Evolutionary conservation across 768 basidiomycete species (phyloP).

Genomic region (Pulveroboletus frians): DNA sequence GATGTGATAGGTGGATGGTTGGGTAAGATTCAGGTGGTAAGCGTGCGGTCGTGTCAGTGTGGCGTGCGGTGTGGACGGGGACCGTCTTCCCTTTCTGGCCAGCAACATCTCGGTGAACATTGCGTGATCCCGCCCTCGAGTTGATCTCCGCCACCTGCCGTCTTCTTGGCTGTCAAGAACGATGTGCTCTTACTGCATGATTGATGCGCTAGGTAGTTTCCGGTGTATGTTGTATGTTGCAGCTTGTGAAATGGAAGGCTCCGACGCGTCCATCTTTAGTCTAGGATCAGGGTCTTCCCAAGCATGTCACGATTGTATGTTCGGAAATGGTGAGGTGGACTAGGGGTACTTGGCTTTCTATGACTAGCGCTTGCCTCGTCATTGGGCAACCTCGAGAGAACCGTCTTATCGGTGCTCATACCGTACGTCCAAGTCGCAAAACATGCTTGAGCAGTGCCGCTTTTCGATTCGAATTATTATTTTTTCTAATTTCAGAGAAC

Average conservation of each 20-base stretch:
- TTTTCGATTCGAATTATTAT: constrained; percentile 31
- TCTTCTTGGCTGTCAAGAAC: neutral
- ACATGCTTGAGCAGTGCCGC: constrained; percentile 8
- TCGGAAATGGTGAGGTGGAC: neutral
- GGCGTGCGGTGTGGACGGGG: constrained; percentile 9
- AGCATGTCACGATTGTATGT: neutral
- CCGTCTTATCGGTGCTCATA: neutral
- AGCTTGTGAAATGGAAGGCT: neutral
- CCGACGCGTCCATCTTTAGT: neutral
- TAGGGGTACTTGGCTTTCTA: neutral
- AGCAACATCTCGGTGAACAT: neutral
- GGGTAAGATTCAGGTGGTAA: constrained; percentile 2
- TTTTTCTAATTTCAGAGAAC: constrained; percentile 27
- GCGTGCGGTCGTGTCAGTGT: constrained; percentile 2
- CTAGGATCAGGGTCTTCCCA: neutral
- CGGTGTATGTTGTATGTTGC: neutral
- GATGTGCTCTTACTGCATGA: neutral
- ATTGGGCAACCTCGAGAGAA: neutral
- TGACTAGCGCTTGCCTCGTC: neutral
- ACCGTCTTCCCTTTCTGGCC: neutral
- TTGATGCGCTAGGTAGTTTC: neutral
- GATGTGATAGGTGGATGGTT: neutral
- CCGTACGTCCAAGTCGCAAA: constrained; percentile 5
- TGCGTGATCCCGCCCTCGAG: neutral
- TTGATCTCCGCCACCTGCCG: constrained; percentile 4